phyloP scores from a whole-genome alignment of 805 yeast genomes.

The Teunomyces panamensis region DNA sequence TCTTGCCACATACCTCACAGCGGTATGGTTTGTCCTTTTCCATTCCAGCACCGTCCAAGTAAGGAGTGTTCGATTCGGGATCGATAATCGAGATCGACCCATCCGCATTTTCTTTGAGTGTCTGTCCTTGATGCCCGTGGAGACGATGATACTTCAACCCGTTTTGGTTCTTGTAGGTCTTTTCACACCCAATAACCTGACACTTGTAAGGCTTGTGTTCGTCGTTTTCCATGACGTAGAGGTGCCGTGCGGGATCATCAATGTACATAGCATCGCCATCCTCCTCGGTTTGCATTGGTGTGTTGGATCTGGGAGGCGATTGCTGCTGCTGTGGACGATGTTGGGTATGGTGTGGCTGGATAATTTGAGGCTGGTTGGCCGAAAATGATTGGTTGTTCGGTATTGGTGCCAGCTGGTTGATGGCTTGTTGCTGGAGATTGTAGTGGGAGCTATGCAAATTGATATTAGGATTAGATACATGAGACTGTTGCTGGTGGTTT shows the following conservation, averaged over 20 bases:
- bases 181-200: conserved; percentile 97
- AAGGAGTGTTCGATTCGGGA: conserved; percentile 85
- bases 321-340: conserved; percentile 13
- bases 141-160: conserved; percentile 93
- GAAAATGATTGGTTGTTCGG: conserved; percentile 6
- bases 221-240: conserved; percentile 87
- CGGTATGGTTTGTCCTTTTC: conserved; percentile 98
- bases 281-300: conserved; percentile 32
- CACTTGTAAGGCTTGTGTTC: conserved; percentile 95
- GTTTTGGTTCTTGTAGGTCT: conserved; percentile 95
- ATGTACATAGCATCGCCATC: conserved; percentile 75
- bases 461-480: conserved; percentile 12
- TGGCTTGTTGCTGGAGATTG: conserved; percentile 20
- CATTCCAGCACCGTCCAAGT: conserved; percentile 89
- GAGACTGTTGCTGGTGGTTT: conserved; percentile 2
- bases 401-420: conserved; percentile 12
- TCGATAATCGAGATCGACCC: conserved; percentile 91
- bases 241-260: conserved; percentile 94
- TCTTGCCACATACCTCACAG: conserved; percentile 96
- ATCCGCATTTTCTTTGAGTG: conserved; percentile 83
- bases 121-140: conserved; percentile 97
- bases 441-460: conserved; percentile 19
- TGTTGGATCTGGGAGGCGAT: conserved; percentile 8
- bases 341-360: conserved; percentile 13
- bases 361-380: conserved; percentile 6